Evolutionary conservation across 164 flowering plant genomes (phyloP), one percentile per base, ranked within the genome.

Genomic region (Kalanchoe fedtschenkoi): DNA sequence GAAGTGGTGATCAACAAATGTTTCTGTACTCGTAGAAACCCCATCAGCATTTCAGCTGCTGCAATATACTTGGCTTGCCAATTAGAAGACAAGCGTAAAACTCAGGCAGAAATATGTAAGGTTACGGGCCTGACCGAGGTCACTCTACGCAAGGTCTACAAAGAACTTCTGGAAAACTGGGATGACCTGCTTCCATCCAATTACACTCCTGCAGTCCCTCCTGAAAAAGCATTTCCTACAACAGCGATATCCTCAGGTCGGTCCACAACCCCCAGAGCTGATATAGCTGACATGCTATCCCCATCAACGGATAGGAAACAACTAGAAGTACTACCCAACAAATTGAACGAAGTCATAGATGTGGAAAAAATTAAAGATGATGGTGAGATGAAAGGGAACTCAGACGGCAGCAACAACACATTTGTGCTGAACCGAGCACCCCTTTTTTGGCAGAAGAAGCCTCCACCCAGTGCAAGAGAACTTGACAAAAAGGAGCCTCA

Each of bases 1-100:
- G 99, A 93, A 66, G 99, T 93, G 6, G 97, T 93, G 51, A 85
- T 90, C 76, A 93, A 93, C 80, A 93, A 93, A 77, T 93, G 99
- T 79, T 93, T 93, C 77, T 93, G 99, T 80, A 93, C 97, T 8
- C 91, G 99, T 7, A 68, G 99, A 65, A 93, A 93, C 58, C 99
- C 99, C 3, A 93, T 93, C 56, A 93, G 99, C 74, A 93, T 93
- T 26, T 93, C 99, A 39, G 99, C 99, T 1, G 97, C 97, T 60
- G 99, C 99, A 16, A 93, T 93, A 28, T 93, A 93, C 67, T 77
- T 93, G 61, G 96, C 99, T 5, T 93, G 97, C 65, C 97, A 88
- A 65, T 68, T 93, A 22, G 99, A 93, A 75, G 99, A 93, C 66
- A 90, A 85, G 64, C 85, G 96, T 28, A 93, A 93, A 77, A 93